Evolutionary conservation across 371 early-diverging fungal species (phyloP).

Genomic region (Rhizoclosmatium hyalinum): DNA sequence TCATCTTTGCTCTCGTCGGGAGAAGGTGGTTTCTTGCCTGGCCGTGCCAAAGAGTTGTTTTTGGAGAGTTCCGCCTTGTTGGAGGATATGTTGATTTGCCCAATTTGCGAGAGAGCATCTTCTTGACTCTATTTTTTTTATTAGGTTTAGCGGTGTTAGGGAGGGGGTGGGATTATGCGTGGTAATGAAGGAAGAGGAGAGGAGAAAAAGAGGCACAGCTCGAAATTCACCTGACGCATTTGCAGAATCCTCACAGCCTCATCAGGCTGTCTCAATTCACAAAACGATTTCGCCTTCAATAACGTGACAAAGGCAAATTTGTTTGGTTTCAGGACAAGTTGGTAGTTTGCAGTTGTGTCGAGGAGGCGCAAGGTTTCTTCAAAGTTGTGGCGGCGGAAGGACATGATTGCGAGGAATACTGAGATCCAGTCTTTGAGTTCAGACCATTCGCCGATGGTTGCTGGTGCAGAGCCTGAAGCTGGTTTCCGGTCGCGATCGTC

Average conservation of each 20-base stretch:
- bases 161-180: not conserved
- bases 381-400: conserved; percentile 15
- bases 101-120: conserved; percentile 28
- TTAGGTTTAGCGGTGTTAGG: not conserved
- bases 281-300: conserved; percentile 31
- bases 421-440: conserved; percentile 35
- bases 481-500: not conserved
- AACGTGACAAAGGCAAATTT: conserved; percentile 36
- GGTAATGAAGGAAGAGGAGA: not conserved
- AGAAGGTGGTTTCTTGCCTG: conserved; percentile 6
- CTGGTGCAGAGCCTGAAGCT: not conserved
- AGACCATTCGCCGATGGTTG: conserved; percentile 16
- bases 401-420: conserved; percentile 36
- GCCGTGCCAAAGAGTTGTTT: not conserved
- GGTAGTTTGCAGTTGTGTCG: conserved; percentile 30
- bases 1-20: not conserved
- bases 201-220: not conserved
- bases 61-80: not conserved
- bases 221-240: conserved; percentile 27
- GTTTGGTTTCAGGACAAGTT: conserved; percentile 30
- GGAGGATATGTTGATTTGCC: not conserved
- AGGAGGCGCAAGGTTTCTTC: conserved; percentile 27
- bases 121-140: conserved; percentile 28
- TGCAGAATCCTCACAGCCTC: conserved; percentile 31
- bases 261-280: conserved; percentile 20